Base-by-base conservation (phyloP, 1,284 basidiomycete species). In the Anthracocystis panici-leucophaei region DNA sequence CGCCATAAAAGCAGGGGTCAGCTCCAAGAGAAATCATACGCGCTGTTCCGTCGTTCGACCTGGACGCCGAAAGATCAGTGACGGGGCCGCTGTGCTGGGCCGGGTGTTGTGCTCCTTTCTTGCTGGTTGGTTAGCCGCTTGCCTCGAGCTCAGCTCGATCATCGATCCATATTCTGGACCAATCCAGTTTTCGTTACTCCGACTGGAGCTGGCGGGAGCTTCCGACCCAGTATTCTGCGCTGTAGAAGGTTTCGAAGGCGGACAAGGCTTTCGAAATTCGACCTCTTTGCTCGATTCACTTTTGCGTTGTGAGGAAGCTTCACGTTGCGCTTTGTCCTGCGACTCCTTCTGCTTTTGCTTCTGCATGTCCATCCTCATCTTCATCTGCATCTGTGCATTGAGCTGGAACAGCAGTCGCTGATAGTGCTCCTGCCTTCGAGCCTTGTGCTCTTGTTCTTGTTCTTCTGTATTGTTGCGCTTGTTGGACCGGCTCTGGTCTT, bases 381-480 rank as follows among this genome's bases (percentile, higher is more conserved):
- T 57, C 7, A 61, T 56, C 12, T 62, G 50, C 68, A 71, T 71
- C 14, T 71, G 62, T 0, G 54, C 49, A 14, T 71, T 51, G 14
- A 71, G 58, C 31, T 65, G 62, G 31, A 44, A 16, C 18, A 71
- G 44, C 2, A 71, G 54, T 0, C 63, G 57, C 46, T 65, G 62
- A 16, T 71, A 71, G 31, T 62, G 62, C 49, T 61, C 68, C n/a
- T 65, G 58, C 42, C 53, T 71, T 1, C 50, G 54, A 2, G 44
- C 21, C 33, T 71, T 71, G 42, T 50, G 49, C 33, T 65, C 61
- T 42, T 51, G 57, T 33, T 71, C 61, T 42, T 51, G 57, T 31
- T 71, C 68, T 9, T 54, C 58, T 4, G 21, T 29, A 10, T 23
- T 42, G 12, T 41, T 58, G 31, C 58, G 45, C 50, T 51, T 61